Conservation (phyloP, 345 rosid species). For the Rhodomyrtus tomentosa region DNA sequence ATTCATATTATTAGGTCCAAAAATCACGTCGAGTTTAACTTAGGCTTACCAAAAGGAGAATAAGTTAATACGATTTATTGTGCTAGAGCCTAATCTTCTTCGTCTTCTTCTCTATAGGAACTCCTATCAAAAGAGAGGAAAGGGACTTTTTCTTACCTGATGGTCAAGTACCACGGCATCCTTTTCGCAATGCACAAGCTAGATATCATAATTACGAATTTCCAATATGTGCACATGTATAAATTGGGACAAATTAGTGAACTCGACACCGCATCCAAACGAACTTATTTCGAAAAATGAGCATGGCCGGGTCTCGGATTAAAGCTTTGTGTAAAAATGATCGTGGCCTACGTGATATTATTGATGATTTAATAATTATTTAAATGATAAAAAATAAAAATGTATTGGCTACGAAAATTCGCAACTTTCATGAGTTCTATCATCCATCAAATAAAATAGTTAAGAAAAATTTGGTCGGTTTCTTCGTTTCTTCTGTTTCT, state of each 20-base stretch:
- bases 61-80: background rate
- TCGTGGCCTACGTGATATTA: too few species aligned
- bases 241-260: background rate
- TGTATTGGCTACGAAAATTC: too few species aligned
- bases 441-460: too few species aligned
- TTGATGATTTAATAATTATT: too few species aligned
- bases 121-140: background rate
- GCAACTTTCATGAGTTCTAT: too few species aligned
- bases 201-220: background rate
- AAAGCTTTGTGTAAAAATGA: background rate
- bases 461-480: too few species aligned
- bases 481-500: too few species aligned
- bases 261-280: background rate
- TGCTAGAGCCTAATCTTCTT: background rate
- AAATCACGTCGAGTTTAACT: background rate
- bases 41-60: background rate
- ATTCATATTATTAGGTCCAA: background rate
- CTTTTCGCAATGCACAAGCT: background rate
- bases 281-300: background rate
- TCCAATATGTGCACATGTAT: background rate
- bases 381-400: too few species aligned
- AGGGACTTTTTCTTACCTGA: background rate
- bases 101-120: background rate
- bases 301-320: background rate
- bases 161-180: background rate